phyloP scores from a whole-genome alignment of 148 eudicot species.

The Rhododendron vialii region DNA sequence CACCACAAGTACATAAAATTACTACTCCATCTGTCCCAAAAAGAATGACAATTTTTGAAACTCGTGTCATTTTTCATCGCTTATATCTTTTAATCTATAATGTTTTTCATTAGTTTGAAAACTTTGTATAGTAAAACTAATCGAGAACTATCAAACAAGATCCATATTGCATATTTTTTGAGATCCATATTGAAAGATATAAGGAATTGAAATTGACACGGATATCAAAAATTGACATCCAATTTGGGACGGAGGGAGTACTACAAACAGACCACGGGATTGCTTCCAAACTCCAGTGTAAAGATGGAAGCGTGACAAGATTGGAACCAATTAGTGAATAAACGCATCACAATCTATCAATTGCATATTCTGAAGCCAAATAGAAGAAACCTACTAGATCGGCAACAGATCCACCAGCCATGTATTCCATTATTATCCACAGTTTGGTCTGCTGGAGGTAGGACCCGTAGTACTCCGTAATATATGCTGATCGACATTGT shows the following conservation, averaged over 20 bases:
- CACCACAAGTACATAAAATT: neutral
- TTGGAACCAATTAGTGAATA: neutral
- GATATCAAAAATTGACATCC: too few species aligned
- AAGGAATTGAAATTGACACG: too few species aligned
- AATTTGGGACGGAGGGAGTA: too few species aligned
- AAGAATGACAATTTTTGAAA: too few species aligned
- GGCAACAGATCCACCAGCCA: constrained; percentile 99
- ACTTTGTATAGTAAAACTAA: too few species aligned
- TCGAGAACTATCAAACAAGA: too few species aligned
- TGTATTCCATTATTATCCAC: constrained; percentile 96
- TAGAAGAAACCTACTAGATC: constrained; percentile 67
- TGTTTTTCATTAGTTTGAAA: too few species aligned
- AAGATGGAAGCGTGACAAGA: neutral
- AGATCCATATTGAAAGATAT: too few species aligned
- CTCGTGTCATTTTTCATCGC: too few species aligned
- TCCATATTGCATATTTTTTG: too few species aligned
- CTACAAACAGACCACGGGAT: neutral
- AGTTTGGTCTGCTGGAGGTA: constrained; percentile 85
- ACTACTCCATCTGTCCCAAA: neutral
- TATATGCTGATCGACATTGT: constrained; percentile 89
- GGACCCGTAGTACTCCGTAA: constrained; percentile 92
- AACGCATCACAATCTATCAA: neutral
- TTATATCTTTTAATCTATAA: too few species aligned
- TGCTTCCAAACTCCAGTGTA: neutral
- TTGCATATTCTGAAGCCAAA: constrained; percentile 1